Base-by-base conservation (phyloP, 1,284 basidiomycete genomes). In the Cryptococcus sp. region DNA sequence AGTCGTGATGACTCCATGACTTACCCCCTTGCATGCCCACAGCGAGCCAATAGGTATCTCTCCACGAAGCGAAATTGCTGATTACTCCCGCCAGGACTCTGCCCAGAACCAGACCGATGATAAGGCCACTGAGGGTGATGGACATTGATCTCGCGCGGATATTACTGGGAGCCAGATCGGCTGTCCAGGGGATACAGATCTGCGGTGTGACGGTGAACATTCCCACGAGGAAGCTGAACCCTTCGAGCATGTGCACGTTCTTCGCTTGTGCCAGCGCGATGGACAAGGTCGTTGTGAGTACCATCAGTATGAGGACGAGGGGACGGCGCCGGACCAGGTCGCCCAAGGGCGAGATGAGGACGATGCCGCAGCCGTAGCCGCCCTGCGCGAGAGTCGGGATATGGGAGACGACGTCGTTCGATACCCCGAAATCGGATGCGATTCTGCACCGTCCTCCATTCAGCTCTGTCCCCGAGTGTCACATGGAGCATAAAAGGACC, bases 101-200 rank as follows among this genome's bases (percentile, higher is more conserved):
- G 0, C 87, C 88, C 16, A 85, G 75, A n/a, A 89, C 82, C 40
- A 89, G 76, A n/a, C 88, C 88, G 19, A 88, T 81, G 35, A 89
- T 82, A 20, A 89, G 78, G 0, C 88, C 88, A 0, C 85, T 83
- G 15, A 88, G 74, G 3, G 88, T 86, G 53, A 88, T 83, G 1
- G 86, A 85, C 56, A 90, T 80, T 0, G 86, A 84, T 16, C 84
- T 80, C 2, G 85, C 87, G 19, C 88, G 82, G 20, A 82, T 82
- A 49, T 85, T 80, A 3, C 85, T 83, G 3, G 86, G 83, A 0
- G 87, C 88, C 5, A 89, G 78, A 73, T 87, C 86, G 7, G 82
- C 87, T 6, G 86, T 84, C 49, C 88, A 82, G 0, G 87, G 86
- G 39, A 88, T 80, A 56, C 87, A 81, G 51, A 80, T 72, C 55